These are phyloP conservation scores for Talaromyces piceae DNA, from an alignment of 2,329 filamentous ascomycete genomes.

Conservation along the genomic window DNA sequence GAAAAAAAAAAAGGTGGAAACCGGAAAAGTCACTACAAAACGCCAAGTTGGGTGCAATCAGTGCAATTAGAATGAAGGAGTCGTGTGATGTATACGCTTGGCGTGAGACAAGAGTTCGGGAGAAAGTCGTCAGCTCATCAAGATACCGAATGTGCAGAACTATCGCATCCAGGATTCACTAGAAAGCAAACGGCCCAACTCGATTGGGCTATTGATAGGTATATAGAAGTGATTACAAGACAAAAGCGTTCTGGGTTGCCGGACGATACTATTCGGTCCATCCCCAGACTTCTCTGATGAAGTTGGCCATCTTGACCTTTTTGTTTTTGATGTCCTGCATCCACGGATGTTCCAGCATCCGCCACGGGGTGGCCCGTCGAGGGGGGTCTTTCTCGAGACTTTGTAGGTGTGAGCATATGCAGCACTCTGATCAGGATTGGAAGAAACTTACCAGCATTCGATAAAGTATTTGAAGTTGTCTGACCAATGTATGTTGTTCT, in stretches of 20 bases:
- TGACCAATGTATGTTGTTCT: conserved; percentile 85
- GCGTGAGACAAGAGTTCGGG: neutral
- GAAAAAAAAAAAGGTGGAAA: too few species aligned
- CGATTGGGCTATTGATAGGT: neutral
- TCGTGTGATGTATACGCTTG: too few species aligned
- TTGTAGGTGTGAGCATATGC: neutral
- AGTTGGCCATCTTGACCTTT: conserved; percentile 95
- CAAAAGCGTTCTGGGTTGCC: neutral
- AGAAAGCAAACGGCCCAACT: too few species aligned
- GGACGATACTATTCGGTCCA: conserved; percentile 67
- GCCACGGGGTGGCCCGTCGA: conserved; percentile 87
- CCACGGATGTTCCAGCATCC: conserved; percentile 98
- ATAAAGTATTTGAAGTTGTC: conserved; percentile 99
- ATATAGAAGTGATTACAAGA: neutral
- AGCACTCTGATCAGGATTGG: conserved; percentile 3
- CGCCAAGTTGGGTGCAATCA: too few species aligned
- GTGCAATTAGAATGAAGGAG: too few species aligned
- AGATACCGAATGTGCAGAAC: too few species aligned
- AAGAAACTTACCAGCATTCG: conserved; percentile 79
- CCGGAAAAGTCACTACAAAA: too few species aligned
- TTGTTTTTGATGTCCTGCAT: conserved; percentile 94
- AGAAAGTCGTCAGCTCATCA: too few species aligned
- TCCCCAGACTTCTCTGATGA: conserved; percentile 91
- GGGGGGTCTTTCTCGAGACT: conserved; percentile 91
- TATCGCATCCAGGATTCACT: too few species aligned